Evolutionary conservation across 768 basidiomycete genomes (phyloP).

Genomic region (Hirschioporus abietinus): DNA sequence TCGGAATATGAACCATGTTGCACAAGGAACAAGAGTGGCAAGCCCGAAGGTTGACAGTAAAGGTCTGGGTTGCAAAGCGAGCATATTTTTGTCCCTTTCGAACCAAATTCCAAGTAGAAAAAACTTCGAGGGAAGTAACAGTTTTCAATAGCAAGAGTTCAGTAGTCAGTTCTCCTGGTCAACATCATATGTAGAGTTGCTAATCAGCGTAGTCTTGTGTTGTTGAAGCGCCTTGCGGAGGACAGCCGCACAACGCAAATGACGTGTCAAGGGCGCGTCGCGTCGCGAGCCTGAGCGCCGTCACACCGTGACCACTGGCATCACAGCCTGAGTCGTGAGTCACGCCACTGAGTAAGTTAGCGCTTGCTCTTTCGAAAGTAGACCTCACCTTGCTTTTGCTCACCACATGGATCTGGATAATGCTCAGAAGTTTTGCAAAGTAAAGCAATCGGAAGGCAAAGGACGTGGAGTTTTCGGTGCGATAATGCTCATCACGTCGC

Average conservation of each 20-base stretch:
- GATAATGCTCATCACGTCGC: constrained; percentile 11
- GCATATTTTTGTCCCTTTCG: constrained; percentile 6
- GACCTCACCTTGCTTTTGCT: constrained; percentile 10
- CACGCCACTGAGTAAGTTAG: not conserved
- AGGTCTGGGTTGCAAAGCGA: constrained; percentile 34
- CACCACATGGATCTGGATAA: constrained; percentile 41
- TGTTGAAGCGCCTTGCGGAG: not conserved
- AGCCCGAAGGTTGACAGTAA: constrained; percentile 44
- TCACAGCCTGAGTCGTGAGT: not conserved
- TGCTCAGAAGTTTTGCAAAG: constrained; percentile 23
- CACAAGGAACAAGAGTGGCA: constrained; percentile 58
- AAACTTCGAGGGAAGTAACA: not conserved
- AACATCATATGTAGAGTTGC: not conserved
- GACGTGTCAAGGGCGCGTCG: not conserved
- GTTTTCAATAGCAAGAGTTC: not conserved
- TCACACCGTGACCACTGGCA: too few relatives aligned
- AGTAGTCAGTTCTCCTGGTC: not conserved
- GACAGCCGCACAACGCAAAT: not conserved
- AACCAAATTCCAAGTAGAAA: not conserved
- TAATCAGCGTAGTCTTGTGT: not conserved
- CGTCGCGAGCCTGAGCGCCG: too few relatives aligned
- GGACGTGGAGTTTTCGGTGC: constrained; percentile 64
- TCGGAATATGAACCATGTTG: constrained; percentile 66
- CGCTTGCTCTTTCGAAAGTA: too few relatives aligned
- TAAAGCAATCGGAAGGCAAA: constrained; percentile 40